Evolutionary conservation across 2,329 filamentous ascomycete genomes (phyloP), one percentile per base, ranked within the genome.

Genomic region (Aspergillus pseudonomiae): DNA sequence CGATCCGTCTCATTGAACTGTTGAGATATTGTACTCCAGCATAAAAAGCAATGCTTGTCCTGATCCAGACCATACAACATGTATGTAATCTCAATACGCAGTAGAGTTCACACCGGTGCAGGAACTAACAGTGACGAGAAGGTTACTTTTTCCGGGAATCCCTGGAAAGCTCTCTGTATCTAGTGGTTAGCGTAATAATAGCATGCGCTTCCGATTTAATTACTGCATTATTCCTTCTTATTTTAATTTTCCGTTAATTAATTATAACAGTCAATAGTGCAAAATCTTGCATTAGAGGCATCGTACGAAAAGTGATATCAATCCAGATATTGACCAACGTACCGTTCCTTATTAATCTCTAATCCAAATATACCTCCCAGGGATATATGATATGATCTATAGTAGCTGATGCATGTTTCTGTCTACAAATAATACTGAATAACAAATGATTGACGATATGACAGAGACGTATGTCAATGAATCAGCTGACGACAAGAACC

Each of bases 401-500:
- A 28, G 24, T 41, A 41, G 12, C 39, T 6, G 7, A 41, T 41
- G 39, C n/a, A n/a, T 41, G n/a, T 41, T 6, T 41, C 6, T 16
- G 19, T 41, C 39, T 9, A 16, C 3, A 11, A 52, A 30, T 4
- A 32, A 32, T 9, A 14, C 9, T 2, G 16, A 6, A 30, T 9
- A 39, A 12, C 14, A 19, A 21, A 24, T 6, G 19, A 24, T 24
- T 4, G 10, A 39, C 14, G 24, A 26, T 55, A 54, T 28, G 24
- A 32, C 6, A 26, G 6, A 24, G 4, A 36, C 30, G 24, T 28
- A 9, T 50, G 30, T n/a, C 19, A 21, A 43, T 48, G 41, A 61
- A 64, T 60, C 48, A 53, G 67, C 67, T 69, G 65, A 69, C 67
- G 64, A 68, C 64, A 66, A 45, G 59, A 59, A 65, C 61, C 61